A percentile compares a stretch with the other conserved stretches of the same genome.
These are phyloP conservation scores for Immersiella caudata DNA, from an alignment of 495 filamentous ascomycete species.

Conservation along the genomic window DNA sequence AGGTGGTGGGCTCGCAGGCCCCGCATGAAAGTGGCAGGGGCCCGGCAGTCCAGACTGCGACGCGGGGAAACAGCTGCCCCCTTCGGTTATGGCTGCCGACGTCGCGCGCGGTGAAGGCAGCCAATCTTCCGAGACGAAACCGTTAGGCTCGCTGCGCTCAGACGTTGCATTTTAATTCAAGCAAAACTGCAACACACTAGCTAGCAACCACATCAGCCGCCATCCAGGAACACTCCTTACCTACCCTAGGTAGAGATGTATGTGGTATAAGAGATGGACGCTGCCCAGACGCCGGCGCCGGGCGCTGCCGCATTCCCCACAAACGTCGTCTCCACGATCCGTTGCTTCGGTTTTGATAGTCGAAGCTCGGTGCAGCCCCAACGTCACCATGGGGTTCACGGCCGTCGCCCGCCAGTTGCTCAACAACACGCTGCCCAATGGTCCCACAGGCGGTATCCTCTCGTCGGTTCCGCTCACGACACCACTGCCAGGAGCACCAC, in stretches of 20 bases:
- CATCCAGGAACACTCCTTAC: not conserved
- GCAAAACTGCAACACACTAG: not conserved
- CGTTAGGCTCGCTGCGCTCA: not conserved
- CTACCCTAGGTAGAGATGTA: too few species aligned
- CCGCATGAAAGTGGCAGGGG: not conserved
- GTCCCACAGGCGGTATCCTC: not conserved
- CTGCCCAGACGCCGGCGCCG: not conserved
- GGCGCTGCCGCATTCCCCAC: not conserved
- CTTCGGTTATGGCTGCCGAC: slow-evolving; percentile 1
- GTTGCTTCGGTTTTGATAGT: not conserved
- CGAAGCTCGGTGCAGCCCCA: not conserved
- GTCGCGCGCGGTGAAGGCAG: not conserved
- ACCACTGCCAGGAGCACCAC: not conserved
- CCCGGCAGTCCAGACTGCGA: not conserved
- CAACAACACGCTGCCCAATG: not conserved
- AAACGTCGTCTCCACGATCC: not conserved
- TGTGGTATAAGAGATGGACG: not conserved
- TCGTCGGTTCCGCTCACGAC: not conserved
- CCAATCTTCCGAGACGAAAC: too few species aligned
- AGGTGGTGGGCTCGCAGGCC: not conserved
- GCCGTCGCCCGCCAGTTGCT: not conserved
- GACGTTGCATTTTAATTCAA: not conserved
- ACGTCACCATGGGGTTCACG: not conserved
- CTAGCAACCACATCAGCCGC: not conserved
- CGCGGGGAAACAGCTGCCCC: not conserved